Base-by-base conservation (phyloP, 768 basidiomycete species). In the Lentinula guzmanii region DNA sequence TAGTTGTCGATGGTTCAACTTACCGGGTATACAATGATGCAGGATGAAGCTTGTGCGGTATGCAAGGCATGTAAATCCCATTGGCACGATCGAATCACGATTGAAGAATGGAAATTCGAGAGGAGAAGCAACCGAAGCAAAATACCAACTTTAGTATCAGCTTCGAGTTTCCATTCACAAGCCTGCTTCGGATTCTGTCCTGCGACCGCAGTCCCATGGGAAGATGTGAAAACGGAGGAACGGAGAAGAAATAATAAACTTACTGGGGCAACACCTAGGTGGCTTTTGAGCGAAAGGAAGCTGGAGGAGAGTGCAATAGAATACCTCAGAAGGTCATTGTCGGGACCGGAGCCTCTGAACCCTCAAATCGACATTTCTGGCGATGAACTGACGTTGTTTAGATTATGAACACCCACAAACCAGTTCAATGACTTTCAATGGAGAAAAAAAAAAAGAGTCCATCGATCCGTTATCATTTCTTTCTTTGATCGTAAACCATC, bases 401-500 rank as follows among this genome's bases (percentile, higher is more conserved):
- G 42, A 43, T 43, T 2, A 43, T 10, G 42, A 13, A 13, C 42
- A 48, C 11, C 21, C 7, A 48, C 46, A 24, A 8, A 48, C 46
- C 46, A 24, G 18, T 48, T 48, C 46, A 24, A 45, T 43, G 42
- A 43, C 16, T 13, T 9, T 8, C 5, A 13, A 39, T 28, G 28
- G 37, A 8, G 37, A 39, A 39, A 13, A 39, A 43, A 43, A 43
- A 43, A 43, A 43, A 43, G 13, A 13, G 42, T 43, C 48, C 52
- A 52, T 52, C 52, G 52, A 52, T 52, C 16, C 31, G 7, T 53
- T 6, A 24, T 51, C 50, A 11, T 35, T 52, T 34, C 51, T 21
- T 52, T 54, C 53, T 41, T 43, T 45, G 55, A 43, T 42, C 41
- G n/a, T 18, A 28, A 59, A 37, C 34, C 41, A 72, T 62, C 39